Conservation (phyloP, 805 yeast species). For the Cyberlindnera lachancei region DNA sequence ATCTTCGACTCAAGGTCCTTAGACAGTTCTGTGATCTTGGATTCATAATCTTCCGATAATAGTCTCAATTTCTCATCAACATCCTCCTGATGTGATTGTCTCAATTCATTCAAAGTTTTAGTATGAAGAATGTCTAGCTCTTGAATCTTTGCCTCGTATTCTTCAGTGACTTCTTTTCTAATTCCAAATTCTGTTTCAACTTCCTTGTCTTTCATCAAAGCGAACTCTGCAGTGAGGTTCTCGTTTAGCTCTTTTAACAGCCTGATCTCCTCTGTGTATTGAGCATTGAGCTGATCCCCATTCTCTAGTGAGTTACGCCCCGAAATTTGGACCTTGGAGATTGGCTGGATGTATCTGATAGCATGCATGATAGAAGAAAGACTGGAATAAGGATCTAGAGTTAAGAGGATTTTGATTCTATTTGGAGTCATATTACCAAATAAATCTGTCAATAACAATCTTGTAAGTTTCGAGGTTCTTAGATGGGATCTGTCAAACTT, state of each 20-base stretch:
- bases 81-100: constrained; percentile 19
- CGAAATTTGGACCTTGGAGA: constrained; percentile 18
- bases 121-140: constrained; percentile 30
- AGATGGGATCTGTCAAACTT: constrained; percentile 34
- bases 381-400: constrained; percentile 21
- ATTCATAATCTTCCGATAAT: constrained; percentile 27
- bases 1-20: background rate
- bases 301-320: constrained; percentile 17
- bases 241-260: constrained; percentile 11
- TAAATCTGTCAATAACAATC: constrained; percentile 39
- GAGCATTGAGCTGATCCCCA: constrained; percentile 1
- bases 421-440: constrained; percentile 16
- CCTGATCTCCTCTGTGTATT: constrained; percentile 15
- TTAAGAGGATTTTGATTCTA: constrained; percentile 19
- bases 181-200: constrained; percentile 22
- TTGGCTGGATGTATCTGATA: constrained; percentile 23
- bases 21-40: constrained; percentile 5
- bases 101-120: constrained; percentile 26
- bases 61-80: constrained; percentile 26
- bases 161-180: constrained; percentile 24
- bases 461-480: constrained; percentile 41
- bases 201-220: constrained; percentile 13
- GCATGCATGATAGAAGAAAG: constrained; percentile 19
- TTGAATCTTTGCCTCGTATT: constrained; percentile 29
- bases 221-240: constrained; percentile 19